These are phyloP conservation scores for Penicillium decumbens DNA, from an alignment of 2,329 filamentous ascomycete genomes.

Conservation along the genomic window DNA sequence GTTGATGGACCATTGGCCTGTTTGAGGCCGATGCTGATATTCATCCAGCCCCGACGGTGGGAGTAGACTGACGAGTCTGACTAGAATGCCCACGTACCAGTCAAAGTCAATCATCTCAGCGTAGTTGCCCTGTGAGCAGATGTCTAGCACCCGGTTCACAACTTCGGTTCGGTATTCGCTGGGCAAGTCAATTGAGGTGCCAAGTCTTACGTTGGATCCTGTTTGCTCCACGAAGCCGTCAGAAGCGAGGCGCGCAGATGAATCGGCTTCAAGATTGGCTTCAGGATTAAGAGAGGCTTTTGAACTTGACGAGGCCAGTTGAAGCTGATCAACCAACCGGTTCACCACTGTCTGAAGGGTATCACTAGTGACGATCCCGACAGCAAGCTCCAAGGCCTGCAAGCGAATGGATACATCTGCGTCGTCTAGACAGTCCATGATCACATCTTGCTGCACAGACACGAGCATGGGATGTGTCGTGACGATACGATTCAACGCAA, in stretches of 20 bases:
- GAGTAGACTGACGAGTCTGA: constrained; percentile 70
- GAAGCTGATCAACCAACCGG: constrained; percentile 78
- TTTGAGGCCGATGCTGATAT: constrained; percentile 16
- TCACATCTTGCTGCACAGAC: constrained; percentile 89
- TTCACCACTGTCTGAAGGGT: constrained; percentile 81
- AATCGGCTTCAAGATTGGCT: constrained; percentile 39
- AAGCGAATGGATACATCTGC: constrained; percentile 92
- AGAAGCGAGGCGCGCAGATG: constrained; percentile 7
- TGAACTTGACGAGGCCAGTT: constrained; percentile 58
- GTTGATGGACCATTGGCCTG: constrained; percentile 8
- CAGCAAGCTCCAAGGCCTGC: constrained; percentile 83
- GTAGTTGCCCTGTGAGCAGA: constrained; percentile 89
- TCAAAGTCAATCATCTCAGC: constrained; percentile 84
- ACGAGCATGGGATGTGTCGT: constrained; percentile 82
- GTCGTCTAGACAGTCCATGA: constrained; percentile 93
- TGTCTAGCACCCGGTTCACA: constrained; percentile 74
- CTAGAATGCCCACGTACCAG: constrained; percentile 90
- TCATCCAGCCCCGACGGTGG: constrained; percentile 28
- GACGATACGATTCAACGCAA: constrained; percentile 95
- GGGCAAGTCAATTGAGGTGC: constrained; percentile 57
- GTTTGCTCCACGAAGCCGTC: constrained; percentile 1
- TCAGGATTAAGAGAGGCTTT: constrained; percentile 30
- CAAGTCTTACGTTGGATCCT: constrained; percentile 34
- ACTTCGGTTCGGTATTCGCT: constrained; percentile 83
- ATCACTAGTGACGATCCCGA: constrained; percentile 87